These are phyloP conservation scores for Acanthamoeba lugdunensis DNA, from an alignment of 208 protist species.

Conservation along the genomic window DNA sequence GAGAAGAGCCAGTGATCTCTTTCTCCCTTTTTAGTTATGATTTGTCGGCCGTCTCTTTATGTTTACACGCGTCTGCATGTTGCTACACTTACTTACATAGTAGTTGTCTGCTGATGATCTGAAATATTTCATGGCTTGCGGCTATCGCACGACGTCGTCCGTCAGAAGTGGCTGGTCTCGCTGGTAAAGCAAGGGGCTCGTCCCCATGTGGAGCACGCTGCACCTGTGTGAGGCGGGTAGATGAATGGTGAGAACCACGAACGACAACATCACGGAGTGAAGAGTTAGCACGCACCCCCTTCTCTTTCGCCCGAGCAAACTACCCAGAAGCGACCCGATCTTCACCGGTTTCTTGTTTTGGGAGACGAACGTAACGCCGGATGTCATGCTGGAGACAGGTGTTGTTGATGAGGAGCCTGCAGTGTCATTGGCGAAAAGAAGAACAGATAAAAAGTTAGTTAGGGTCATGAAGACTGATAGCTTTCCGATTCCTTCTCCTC, in stretches of 20 bases:
- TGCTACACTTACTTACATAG: not conserved
- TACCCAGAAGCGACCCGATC: not conserved
- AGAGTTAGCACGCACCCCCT: not conserved
- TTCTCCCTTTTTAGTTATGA: not conserved
- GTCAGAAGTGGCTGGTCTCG: not conserved
- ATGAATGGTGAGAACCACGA: not conserved
- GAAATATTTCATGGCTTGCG: not conserved
- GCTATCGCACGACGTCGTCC: slow-evolving; percentile 24
- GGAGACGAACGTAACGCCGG: not conserved
- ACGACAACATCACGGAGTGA: not conserved
- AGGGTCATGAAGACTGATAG: not conserved
- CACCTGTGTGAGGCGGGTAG: not conserved
- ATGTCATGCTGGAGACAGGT: not conserved
- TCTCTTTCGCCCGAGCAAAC: not conserved
- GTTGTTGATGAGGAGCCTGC: not conserved
- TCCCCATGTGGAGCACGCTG: slow-evolving; percentile 44
- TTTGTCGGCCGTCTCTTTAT: not conserved
- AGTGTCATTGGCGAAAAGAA: not conserved
- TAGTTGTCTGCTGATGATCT: too few relatives aligned
- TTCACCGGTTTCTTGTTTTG: not conserved
- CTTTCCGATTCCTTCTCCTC: not conserved
- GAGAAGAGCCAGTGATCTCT: not conserved
- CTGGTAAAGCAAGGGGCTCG: not conserved
- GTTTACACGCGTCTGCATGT: not conserved
- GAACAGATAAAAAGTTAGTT: not conserved